Base-by-base conservation (phyloP, 1,139 yeast genomes). In the Blastobotrys proliferans region DNA sequence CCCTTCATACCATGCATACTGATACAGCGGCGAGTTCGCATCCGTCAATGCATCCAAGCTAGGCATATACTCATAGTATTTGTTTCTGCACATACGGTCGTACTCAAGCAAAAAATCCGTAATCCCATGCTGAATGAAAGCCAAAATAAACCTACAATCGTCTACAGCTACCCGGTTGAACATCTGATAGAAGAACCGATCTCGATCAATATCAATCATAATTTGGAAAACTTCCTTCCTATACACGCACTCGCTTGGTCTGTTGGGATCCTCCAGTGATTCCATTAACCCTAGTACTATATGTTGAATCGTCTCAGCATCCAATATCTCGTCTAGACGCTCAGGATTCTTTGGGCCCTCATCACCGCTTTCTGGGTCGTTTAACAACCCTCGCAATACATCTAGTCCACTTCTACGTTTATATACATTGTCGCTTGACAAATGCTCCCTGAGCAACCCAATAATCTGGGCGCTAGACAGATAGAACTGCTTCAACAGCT, bases 231-330 rank as follows among this genome's bases (percentile, higher is more conserved):
- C 46, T 20, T 31, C 43, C 14, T 40, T 35, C 11, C 50, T 39
- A 35, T 44, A 45, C 6, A 45, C 33, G 6, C 19, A 22, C 14
- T 44, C 49, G 18, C 42, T 36, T 18, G 45, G 34, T 19, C 20
- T 17, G 6, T 35, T 26, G 6, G 35, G 18, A 2, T 18, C 32
- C n/a, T n/a, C n/a, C n/a, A 45, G 11, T 2, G 46, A 46, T 31
- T 39, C 44, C 19, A 48, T 45, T 26, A 51, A 30, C 16, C 55
- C 55, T 8, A 34, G 28, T 19, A 51, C 39, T 9, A 51, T 14
- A 16, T 33, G 13, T 14, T 41, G 41, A 9, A 48, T 41, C 1
- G 44, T 42, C n/a, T 25, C 41, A 31, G 33, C 31, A 35, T 48
- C 47, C 20, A 39, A 35, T n/a, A 47, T 24, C 14, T 39, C 19